These are phyloP conservation scores for Oemleria cerasiformis DNA, from an alignment of 306 rosid genomes.

Conservation along the genomic window DNA sequence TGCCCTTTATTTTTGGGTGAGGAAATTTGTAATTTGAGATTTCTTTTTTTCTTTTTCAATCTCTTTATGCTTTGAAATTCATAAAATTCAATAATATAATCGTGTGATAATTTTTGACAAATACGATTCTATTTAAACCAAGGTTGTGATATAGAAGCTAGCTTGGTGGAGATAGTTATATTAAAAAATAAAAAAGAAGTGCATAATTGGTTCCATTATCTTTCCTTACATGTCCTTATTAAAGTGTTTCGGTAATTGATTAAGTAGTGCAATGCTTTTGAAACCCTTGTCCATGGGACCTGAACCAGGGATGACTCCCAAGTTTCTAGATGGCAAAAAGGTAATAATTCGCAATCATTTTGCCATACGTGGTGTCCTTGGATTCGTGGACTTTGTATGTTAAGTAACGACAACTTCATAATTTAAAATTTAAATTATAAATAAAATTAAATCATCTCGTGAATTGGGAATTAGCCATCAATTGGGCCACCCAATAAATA, in stretches of 20 bases:
- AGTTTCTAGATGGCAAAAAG: slow-evolving; percentile 66
- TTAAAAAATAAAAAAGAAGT: slow-evolving; percentile 24
- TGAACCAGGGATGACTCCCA: slow-evolving; percentile 45
- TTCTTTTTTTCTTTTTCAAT: slow-evolving; percentile 11
- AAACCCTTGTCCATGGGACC: slow-evolving; percentile 67
- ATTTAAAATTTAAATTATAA: neutral
- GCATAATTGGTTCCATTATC: slow-evolving; percentile 56
- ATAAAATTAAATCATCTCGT: slow-evolving; percentile 22
- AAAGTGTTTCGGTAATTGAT: slow-evolving; percentile 17
- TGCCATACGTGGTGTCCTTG: slow-evolving; percentile 31
- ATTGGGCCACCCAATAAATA: slow-evolving; percentile 31
- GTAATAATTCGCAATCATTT: slow-evolving; percentile 29
- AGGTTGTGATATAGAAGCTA: too few species aligned
- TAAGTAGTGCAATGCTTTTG: slow-evolving; percentile 31
- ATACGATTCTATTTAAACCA: too few species aligned
- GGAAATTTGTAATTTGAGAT: slow-evolving; percentile 40
- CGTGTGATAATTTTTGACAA: neutral
- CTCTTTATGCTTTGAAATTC: slow-evolving; percentile 43
- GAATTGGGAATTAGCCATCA: slow-evolving; percentile 19
- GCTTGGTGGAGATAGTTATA: slow-evolving; percentile 25
- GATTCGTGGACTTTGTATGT: slow-evolving; percentile 34
- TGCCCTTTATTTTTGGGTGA: slow-evolving; percentile 26
- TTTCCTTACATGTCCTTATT: slow-evolving; percentile 21
- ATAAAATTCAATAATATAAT: neutral
- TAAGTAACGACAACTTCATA: slow-evolving; percentile 33